Evolutionary conservation across 306 rosid species (phyloP).

Genomic region (Senna siamea): DNA sequence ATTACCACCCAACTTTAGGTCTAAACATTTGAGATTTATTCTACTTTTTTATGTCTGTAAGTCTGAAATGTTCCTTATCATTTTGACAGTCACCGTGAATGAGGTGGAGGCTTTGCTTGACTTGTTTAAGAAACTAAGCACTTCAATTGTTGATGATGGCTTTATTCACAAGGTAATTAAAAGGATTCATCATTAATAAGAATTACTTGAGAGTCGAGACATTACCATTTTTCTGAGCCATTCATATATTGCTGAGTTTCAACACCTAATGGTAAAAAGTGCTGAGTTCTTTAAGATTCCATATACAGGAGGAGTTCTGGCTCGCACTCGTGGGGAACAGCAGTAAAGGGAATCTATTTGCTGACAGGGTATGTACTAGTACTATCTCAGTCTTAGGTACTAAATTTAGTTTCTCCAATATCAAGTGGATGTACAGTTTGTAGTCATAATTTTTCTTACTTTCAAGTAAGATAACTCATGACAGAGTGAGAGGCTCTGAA

Average conservation of each 20-base stretch:
- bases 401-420: neutral
- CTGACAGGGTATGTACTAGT: slow-evolving; percentile 58
- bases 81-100: slow-evolving; percentile 65
- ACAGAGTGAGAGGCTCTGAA: neutral
- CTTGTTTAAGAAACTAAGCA: slow-evolving; percentile 66
- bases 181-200: neutral
- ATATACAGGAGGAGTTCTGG: slow-evolving; percentile 69
- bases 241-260: slow-evolving; percentile 6
- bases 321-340: slow-evolving; percentile 65
- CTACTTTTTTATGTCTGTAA: neutral
- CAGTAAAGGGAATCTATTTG: slow-evolving; percentile 59
- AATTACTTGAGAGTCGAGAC: neutral
- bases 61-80: slow-evolving; percentile 1
- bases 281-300: slow-evolving; percentile 26
- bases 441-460: no score
- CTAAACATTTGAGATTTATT: neutral
- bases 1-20: no score
- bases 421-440: neutral
- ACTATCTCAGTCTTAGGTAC: neutral
- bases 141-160: slow-evolving; percentile 62
- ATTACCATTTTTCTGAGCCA: neutral
- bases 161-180: slow-evolving; percentile 66
- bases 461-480: neutral
- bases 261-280: slow-evolving; percentile 6
- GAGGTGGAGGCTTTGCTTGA: slow-evolving; percentile 76